These are phyloP conservation scores for Glonium stellatum DNA, from an alignment of 495 filamentous ascomycete genomes.

Conservation along the genomic window DNA sequence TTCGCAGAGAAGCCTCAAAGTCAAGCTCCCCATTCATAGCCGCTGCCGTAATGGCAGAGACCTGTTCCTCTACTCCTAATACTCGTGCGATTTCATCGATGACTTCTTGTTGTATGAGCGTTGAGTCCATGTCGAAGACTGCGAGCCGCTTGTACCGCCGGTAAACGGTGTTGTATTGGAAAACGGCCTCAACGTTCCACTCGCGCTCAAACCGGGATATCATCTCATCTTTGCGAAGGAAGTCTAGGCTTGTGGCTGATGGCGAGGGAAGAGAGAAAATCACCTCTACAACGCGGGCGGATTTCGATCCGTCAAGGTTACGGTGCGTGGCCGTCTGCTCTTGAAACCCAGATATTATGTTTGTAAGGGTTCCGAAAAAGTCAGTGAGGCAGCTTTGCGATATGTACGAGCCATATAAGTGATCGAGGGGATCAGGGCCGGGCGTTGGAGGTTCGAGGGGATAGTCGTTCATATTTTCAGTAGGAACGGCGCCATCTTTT, in stretches of 20 bases:
- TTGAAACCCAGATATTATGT: constrained; percentile 51
- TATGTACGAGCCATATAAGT: constrained; percentile 64
- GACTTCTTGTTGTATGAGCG: constrained; percentile 90
- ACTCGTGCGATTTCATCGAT: constrained; percentile 87
- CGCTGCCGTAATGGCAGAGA: constrained; percentile 75
- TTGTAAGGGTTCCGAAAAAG: constrained; percentile 59
- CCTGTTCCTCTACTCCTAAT: constrained; percentile 63
- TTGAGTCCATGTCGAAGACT: constrained; percentile 97
- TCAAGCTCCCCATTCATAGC: constrained; percentile 98
- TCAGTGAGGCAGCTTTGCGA: constrained; percentile 75
- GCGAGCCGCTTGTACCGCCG: constrained; percentile 71
- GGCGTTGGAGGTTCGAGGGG: constrained; percentile 62
- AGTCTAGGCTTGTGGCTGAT: constrained; percentile 62
- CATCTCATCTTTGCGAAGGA: constrained; percentile 69
- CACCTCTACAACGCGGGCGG: constrained; percentile 22
- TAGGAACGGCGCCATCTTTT: constrained; percentile 39
- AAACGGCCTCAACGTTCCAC: constrained; percentile 77
- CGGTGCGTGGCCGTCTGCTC: constrained; percentile 63
- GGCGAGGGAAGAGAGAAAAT: constrained; percentile 51
- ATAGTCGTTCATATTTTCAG: constrained; percentile 59
- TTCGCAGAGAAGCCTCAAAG: constrained; percentile 72
- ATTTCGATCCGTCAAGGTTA: constrained; percentile 13
- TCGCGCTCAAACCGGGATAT: constrained; percentile 77
- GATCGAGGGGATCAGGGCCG: constrained; percentile 59
- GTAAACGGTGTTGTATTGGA: constrained; percentile 66